Evolutionary conservation across 805 yeast genomes (phyloP).

Genomic region (Ogataea sp.): DNA sequence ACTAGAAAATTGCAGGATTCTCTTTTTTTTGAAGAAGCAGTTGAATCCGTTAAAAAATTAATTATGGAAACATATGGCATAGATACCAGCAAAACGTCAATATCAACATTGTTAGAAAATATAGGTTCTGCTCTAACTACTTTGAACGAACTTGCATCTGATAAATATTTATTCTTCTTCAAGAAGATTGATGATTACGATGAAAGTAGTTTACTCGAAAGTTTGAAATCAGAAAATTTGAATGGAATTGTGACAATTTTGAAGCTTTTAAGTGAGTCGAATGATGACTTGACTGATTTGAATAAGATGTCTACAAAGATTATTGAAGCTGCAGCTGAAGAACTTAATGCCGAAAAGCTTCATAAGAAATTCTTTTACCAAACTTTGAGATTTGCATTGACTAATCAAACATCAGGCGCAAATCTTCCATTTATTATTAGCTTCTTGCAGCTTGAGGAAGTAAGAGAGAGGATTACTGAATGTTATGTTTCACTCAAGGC

Average conservation of each 20-base stretch:
- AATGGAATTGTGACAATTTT: background rate
- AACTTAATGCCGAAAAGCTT: background rate
- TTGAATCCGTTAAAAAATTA: conserved; percentile 21
- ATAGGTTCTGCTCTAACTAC: conserved; percentile 45
- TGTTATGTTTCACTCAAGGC: background rate
- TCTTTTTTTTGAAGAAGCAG: conserved; percentile 26
- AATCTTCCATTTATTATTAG: conserved; percentile 53
- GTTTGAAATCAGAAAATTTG: background rate
- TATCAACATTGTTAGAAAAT: conserved; percentile 30
- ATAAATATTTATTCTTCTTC: conserved; percentile 42
- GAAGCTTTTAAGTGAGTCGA: no score
- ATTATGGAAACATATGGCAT: conserved; percentile 9
- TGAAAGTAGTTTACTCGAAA: background rate
- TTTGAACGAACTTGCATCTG: conserved; percentile 40
- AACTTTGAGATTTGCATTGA: conserved; percentile 55
- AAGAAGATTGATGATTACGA: conserved; percentile 6
- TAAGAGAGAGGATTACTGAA: conserved; percentile 14
- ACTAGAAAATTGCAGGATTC: conserved; percentile 32
- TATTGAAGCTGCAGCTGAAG: background rate
- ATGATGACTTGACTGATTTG: no score
- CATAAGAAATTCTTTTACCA: conserved; percentile 38
- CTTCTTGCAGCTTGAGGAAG: conserved; percentile 49
- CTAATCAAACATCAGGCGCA: conserved; percentile 66
- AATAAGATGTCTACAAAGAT: no score
- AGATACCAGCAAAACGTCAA: conserved; percentile 20